These are phyloP conservation scores for Caryocar brasiliense DNA, from an alignment of 441 rosid species.

Conservation along the genomic window DNA sequence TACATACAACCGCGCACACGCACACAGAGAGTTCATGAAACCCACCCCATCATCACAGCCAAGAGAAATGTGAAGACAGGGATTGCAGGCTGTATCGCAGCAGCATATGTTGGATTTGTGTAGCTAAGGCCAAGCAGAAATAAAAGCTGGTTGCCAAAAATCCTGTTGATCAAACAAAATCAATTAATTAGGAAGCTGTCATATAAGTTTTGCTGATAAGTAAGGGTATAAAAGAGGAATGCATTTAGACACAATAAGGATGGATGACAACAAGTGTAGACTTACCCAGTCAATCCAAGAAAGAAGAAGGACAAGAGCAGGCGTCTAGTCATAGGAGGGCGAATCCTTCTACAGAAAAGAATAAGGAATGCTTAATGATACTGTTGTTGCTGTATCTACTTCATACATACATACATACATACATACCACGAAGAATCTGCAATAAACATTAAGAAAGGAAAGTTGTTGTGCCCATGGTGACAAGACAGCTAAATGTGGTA, in stretches of 20 bases:
- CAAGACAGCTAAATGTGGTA: no score
- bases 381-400: no score
- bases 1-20: no score
- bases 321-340: conserved; percentile 63
- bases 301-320: conserved; percentile 69
- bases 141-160: conserved; percentile 92
- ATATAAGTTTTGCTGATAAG: conserved; percentile 4
- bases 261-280: not conserved
- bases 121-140: conserved; percentile 90
- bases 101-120: conserved; percentile 97
- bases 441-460: no score
- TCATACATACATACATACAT: no score
- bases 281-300: conserved; percentile 85
- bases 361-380: not conserved
- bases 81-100: conserved; percentile 92
- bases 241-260: not conserved
- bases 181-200: not conserved
- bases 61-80: conserved; percentile 91
- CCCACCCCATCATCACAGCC: conserved; percentile 90
- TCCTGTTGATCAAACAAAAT: conserved; percentile 36
- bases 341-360: conserved; percentile 47
- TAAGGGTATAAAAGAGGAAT: not conserved
- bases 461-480: no score
- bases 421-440: no score
- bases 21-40: conserved; percentile 2